Base-by-base conservation (phyloP, 768 basidiomycete genomes). In the Pulveroboletus sp. region DNA sequence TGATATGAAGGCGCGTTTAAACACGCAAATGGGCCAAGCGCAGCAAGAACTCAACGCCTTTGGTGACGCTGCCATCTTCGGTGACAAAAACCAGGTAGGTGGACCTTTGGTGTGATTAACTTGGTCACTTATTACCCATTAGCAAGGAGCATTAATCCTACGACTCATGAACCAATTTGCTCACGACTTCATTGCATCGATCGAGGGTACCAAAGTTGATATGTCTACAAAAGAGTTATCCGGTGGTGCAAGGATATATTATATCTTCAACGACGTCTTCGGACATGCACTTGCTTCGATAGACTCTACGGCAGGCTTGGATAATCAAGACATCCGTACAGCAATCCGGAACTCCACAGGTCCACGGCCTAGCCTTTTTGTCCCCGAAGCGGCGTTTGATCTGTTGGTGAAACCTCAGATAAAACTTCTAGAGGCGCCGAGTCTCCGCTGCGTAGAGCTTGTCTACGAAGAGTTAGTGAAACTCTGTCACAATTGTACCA, bases 401-500 rank as follows among this genome's bases (percentile, higher is more conserved):
- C 69, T 99, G 37, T 75, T 99, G 45, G 93, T 99, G 53, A 98
- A 98, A 66, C 97, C 97, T 0, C 97, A 99, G 69, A 97, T 99
- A 67, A 94, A 97, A 72, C 75, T 98, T 20, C 72, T 99, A 42
- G 95, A 98, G 68, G 82, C 91, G 11, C 97, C 97, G 13, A 92
- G 91, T 70, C 68, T 97, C 69, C 79, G 97, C 36, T 99, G 97
- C 58, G 97, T 98, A 17, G 97, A 98, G 67, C 72, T 99, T 59
- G 97, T 99, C 8, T 99, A 99, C 65, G 97, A 99, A 68, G 97
- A 99, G 69, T 74, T 99, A 45, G 97, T 99, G 56, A 98, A 98
- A 76, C 94, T 99, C 39, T 98, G 97, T 69, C 97, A 99, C 66
- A 98, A 95, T 63, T 97, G 95, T 70, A 97, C 95, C 4, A 89